These are phyloP conservation scores for Kluyveromyces lactis DNA, from an alignment of 805 yeast genomes.

Conservation along the genomic window DNA sequence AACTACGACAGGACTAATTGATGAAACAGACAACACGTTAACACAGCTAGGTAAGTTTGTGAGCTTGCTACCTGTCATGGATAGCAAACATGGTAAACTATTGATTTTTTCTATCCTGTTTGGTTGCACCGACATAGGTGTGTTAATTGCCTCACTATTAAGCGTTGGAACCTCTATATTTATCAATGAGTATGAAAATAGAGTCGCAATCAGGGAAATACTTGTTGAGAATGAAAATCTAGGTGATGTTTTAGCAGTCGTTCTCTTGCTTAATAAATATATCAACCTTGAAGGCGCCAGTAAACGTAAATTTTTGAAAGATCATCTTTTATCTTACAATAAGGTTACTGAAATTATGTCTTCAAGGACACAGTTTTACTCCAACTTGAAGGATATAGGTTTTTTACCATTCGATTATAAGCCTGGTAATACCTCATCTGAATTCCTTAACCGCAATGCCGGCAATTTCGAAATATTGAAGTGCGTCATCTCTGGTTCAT, in stretches of 20 bases:
- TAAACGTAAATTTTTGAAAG: slow-evolving; percentile 41
- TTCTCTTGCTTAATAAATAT: slow-evolving; percentile 52
- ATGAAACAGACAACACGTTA: slow-evolving; percentile 33
- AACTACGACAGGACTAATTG: slow-evolving; percentile 66
- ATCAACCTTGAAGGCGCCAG: slow-evolving; percentile 18
- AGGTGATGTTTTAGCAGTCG: slow-evolving; percentile 73
- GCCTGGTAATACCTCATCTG: slow-evolving; percentile 11
- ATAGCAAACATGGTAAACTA: slow-evolving; percentile 76
- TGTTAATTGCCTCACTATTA: slow-evolving; percentile 73
- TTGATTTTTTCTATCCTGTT: slow-evolving; percentile 73
- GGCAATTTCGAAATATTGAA: slow-evolving; percentile 44
- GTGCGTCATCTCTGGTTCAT: slow-evolving; percentile 69
- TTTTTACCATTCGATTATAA: slow-evolving; percentile 54
- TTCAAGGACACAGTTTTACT: slow-evolving; percentile 58
- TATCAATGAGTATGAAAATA: slow-evolving; percentile 47
- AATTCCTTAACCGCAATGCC: slow-evolving; percentile 42
- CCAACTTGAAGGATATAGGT: slow-evolving; percentile 70
- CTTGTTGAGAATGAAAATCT: slow-evolving; percentile 25
- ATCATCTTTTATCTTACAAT: slow-evolving; percentile 52
- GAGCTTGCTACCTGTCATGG: slow-evolving; percentile 74
- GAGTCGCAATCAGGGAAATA: slow-evolving; percentile 52
- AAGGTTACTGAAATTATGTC: slow-evolving; percentile 66
- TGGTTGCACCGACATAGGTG: slow-evolving; percentile 68
- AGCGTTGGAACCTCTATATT: slow-evolving; percentile 67
- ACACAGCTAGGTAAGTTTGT: slow-evolving; percentile 76